Evolutionary conservation across 2,329 filamentous ascomycete genomes (phyloP), one percentile per base, ranked within the genome.

Genomic region (Aspergillus sp.): DNA sequence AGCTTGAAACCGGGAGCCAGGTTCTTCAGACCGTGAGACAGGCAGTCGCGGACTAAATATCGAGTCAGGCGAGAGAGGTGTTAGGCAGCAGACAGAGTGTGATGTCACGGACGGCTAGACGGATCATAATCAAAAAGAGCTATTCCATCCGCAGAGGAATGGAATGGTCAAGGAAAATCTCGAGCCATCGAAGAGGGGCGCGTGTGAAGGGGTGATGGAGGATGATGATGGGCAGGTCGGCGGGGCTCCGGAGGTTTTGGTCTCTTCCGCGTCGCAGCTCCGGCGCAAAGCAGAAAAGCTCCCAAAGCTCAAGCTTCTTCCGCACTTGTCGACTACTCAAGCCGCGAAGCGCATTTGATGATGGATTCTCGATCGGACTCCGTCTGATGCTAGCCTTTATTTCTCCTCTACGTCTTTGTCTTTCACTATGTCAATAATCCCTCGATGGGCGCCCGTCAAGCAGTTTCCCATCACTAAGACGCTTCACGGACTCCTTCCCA

Each of bases 401-500:
- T n/a, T 9, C 4, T 11, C 12, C 34, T 36, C 5, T n/a, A n/a
- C 15, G n/a, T n/a, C 5, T 36, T 36, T 36, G 12, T 5, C 6
- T 36, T 36, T 36, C 34, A n/a, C 34, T n/a, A 36, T 36, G 34
- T 13, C 15, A 36, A 57, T 58, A 53, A 55, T 48, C 17, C 17
- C 43, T 41, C 56, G 60, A 60, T 69, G 68, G 64, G 45, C 60
- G 48, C 56, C 64, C 9, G 8, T 61, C 48, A 51, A 58, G 18
- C 58, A 48, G 11, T 68, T 63, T 43, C 69, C 69, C n/a, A 36
- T 69, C 38, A 65, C 68, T 0, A 13, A 61, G 11, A 20, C 56
- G 26, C 50, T 70, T 22, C 20, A 50, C n/a, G 50, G 62, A 20
- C 24, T 38, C 20, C 45, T 58, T 22, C 48, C 56, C 11, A 45